phyloP scores from a whole-genome alignment of 805 yeast genomes.

The Kodamaea laetipori region DNA sequence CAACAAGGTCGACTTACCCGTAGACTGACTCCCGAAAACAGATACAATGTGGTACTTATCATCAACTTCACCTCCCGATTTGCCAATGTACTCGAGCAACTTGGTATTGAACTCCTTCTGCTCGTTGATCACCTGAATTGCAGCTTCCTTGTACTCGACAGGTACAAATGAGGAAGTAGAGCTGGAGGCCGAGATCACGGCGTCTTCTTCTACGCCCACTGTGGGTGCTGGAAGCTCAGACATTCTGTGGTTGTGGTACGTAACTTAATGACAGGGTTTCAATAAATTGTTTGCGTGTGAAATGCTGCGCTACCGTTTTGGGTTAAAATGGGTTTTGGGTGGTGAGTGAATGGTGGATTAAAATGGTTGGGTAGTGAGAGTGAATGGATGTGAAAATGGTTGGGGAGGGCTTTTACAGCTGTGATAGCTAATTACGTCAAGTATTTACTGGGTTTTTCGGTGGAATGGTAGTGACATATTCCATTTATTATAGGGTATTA shows the following conservation, averaged over 20 bases:
- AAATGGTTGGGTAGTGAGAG: no score
- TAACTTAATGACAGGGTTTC: conserved; percentile 2
- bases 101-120: conserved; percentile 51
- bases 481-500: no score
- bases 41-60: conserved; percentile 85
- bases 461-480: no score
- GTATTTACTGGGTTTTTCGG: no score
- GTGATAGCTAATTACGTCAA: no score
- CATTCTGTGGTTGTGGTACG: not conserved
- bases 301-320: conserved; percentile 7
- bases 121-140: conserved; percentile 67
- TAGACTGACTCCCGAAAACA: conserved; percentile 95
- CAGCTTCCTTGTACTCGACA: conserved; percentile 36
- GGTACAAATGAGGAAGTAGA: conserved; percentile 45
- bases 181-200: conserved; percentile 17
- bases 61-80: conserved; percentile 34
- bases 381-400: no score
- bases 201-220: conserved; percentile 10
- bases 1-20: conserved; percentile 92
- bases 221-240: conserved; percentile 15
- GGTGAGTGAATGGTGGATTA: no score
- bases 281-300: conserved; percentile 7
- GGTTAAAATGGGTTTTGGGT: not conserved
- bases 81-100: conserved; percentile 37
- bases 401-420: no score